These are phyloP conservation scores for Alternaria hordeiaustralica DNA, from an alignment of 2,329 filamentous ascomycete species.

Conservation along the genomic window DNA sequence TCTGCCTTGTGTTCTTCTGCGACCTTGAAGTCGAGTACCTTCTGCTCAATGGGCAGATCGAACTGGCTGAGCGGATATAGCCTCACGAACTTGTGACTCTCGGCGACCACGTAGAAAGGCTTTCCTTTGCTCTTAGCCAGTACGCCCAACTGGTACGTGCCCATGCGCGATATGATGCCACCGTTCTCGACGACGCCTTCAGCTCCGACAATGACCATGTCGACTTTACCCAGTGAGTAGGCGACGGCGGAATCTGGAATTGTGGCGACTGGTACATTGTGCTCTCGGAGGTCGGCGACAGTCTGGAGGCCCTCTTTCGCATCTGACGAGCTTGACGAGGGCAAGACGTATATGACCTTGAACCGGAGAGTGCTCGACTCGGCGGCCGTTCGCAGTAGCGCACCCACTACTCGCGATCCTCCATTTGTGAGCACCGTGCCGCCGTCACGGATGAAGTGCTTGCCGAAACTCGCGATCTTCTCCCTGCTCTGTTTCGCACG, in stretches of 20 bases:
- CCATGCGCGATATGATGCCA: conserved; percentile 87
- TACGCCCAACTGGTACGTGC: conserved; percentile 83
- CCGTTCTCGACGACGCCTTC: conserved; percentile 95
- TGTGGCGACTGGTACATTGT: conserved; percentile 81
- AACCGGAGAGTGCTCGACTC: conserved; percentile 73
- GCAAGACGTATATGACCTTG: conserved; percentile 75
- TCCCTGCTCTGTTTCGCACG: conserved; percentile 85
- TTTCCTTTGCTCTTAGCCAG: conserved; percentile 75
- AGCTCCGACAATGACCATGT: conserved; percentile 69
- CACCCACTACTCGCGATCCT: conserved; percentile 82
- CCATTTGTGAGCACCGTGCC: conserved; percentile 89
- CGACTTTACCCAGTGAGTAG: conserved; percentile 77
- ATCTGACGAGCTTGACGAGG: conserved; percentile 44
- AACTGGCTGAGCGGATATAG: conserved; percentile 83
- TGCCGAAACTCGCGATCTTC: conserved; percentile 80
- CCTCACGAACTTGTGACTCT: conserved; percentile 96
- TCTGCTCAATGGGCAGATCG: conserved; percentile 80
- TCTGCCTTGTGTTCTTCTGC: conserved; percentile 46
- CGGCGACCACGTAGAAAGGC: conserved; percentile 88
- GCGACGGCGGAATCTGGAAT: conserved; percentile 79
- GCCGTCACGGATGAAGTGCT: conserved; percentile 78
- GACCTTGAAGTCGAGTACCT: conserved; percentile 75
- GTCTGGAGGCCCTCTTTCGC: conserved; percentile 69
- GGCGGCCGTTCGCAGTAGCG: conserved; percentile 75
- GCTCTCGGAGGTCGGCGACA: conserved; percentile 72